A percentile compares a stretch with the other conserved stretches of the same genome.
These are phyloP conservation scores for Xerocomus cyaneibrunnescens DNA, from an alignment of 1,284 basidiomycete genomes.

Conservation along the genomic window DNA sequence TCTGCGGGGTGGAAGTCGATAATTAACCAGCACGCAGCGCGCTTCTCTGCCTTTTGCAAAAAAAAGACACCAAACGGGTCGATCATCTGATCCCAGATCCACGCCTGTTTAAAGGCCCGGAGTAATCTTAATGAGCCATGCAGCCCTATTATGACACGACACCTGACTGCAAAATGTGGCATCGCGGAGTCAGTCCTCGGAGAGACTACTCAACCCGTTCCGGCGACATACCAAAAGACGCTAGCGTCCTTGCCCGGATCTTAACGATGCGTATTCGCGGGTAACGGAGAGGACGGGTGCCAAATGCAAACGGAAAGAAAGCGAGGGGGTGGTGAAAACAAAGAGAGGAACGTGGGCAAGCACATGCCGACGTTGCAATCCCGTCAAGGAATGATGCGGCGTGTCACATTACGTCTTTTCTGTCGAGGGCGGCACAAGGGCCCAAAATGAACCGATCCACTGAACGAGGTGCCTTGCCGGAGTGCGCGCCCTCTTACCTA, in stretches of 20 bases:
- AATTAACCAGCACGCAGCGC: slow-evolving; percentile 17
- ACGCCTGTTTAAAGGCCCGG: slow-evolving; percentile 13
- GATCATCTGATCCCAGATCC: slow-evolving; percentile 32
- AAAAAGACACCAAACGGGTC: slow-evolving; percentile 6
- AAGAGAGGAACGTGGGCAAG: slow-evolving; percentile 19
- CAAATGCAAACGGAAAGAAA: no score
- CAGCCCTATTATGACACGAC: slow-evolving; percentile 10
- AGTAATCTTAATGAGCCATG: slow-evolving; percentile 13
- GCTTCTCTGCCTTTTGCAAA: background rate
- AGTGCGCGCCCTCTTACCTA: slow-evolving; percentile 11
- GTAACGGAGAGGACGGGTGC: background rate
- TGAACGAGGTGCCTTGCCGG: slow-evolving; percentile 3
- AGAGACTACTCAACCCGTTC: slow-evolving; percentile 9
- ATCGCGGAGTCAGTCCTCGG: slow-evolving; percentile 25
- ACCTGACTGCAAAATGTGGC: slow-evolving; percentile 16
- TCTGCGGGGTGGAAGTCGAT: slow-evolving; percentile 18
- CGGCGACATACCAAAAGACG: slow-evolving; percentile 13
- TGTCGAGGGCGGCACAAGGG: slow-evolving; percentile 12
- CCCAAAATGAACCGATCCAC: slow-evolving; percentile 15
- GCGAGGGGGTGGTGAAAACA: background rate
- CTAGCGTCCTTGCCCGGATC: slow-evolving; percentile 10
- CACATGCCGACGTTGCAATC: slow-evolving; percentile 5
- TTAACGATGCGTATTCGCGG: background rate
- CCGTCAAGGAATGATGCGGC: slow-evolving; percentile 25
- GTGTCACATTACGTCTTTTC: slow-evolving; percentile 28